These are phyloP conservation scores for Candida ulmi DNA, from an alignment of 805 yeast genomes.

Conservation along the genomic window DNA sequence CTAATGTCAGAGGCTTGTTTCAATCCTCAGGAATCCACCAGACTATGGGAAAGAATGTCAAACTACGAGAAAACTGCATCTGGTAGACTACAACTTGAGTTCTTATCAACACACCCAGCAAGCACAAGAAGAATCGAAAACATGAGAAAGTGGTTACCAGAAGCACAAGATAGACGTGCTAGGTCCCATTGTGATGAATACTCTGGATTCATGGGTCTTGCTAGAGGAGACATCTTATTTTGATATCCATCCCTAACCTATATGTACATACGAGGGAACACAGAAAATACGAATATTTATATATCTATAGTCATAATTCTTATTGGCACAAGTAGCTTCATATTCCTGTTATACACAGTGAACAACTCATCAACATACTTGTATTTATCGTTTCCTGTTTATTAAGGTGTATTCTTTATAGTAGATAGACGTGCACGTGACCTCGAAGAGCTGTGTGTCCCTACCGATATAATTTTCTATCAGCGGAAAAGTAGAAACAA, in stretches of 20 bases:
- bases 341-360: no score
- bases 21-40: constrained; percentile 67
- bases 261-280: no score
- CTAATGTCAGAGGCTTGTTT: constrained; percentile 89
- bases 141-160: constrained; percentile 63
- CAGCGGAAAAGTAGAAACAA: no score
- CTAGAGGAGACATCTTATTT: constrained; percentile 1
- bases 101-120: constrained; percentile 87
- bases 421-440: no score
- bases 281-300: no score
- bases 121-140: constrained; percentile 65
- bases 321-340: no score
- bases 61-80: constrained; percentile 34
- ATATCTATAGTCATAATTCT: no score
- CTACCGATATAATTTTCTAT: no score
- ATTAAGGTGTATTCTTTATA: no score
- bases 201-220: constrained; percentile 8
- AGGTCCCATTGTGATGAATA: constrained; percentile 10
- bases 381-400: no score
- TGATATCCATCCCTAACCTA: neutral
- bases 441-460: no score
- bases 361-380: no score
- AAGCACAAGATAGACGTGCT: constrained; percentile 25
- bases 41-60: constrained; percentile 81
- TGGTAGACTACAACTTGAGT: constrained; percentile 40